phyloP scores from a whole-genome alignment of 139 green algal species.

The Diplosphaera chodatii region DNA sequence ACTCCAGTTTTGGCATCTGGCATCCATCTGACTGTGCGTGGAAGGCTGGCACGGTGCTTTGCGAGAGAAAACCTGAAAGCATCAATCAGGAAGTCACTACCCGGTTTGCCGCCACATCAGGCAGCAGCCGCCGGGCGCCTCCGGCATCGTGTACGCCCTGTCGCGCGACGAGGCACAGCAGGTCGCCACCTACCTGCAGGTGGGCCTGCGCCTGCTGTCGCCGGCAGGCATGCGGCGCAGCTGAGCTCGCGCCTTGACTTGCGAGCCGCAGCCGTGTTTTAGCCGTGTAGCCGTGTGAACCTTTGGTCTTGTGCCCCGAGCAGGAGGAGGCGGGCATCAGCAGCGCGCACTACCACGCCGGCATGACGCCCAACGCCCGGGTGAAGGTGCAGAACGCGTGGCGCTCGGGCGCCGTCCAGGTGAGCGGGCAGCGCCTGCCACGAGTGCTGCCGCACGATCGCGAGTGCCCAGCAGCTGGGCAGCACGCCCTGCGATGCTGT shows the following conservation, averaged over 20 bases:
- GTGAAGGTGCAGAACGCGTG: conserved; percentile 75
- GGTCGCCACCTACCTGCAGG: conserved; percentile 28
- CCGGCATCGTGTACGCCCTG: conserved; percentile 90
- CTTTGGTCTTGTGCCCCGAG: not conserved
- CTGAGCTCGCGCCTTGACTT: not conserved
- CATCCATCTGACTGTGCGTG: too few species aligned
- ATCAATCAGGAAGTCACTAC: too few species aligned
- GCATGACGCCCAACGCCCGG: conserved; percentile 70
- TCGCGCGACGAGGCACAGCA: conserved; percentile 51
- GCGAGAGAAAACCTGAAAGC: too few species aligned
- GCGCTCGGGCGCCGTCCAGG: conserved; percentile 44
- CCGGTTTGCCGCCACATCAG: not conserved
- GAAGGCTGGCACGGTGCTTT: too few species aligned
- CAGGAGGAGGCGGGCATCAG: conserved; percentile 44
- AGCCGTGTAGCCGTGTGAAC: too few species aligned
- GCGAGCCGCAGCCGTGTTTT: not conserved
- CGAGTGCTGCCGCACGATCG: not conserved
- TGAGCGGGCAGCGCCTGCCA: not conserved
- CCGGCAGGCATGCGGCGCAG: too few species aligned
- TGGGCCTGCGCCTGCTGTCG: not conserved
- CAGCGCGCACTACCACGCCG: conserved; percentile 79
- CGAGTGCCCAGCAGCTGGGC: not conserved
- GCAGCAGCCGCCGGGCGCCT: conserved; percentile 9
- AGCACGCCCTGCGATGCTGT: too few species aligned
- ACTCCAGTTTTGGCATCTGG: too few species aligned